Base-by-base conservation (phyloP, 768 basidiomycete species). In the Termitomyces sp. region DNA sequence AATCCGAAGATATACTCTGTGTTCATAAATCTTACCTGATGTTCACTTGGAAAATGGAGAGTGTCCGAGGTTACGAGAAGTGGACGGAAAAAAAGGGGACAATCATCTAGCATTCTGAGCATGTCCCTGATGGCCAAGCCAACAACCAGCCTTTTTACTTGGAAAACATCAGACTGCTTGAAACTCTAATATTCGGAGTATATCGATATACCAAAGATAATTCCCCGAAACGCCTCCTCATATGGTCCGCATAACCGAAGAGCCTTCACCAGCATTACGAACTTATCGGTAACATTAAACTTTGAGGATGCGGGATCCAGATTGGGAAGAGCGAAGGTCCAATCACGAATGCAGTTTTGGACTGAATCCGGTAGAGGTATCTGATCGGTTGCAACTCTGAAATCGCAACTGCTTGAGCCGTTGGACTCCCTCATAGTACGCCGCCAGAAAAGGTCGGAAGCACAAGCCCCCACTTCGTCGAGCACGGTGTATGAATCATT, bases 261-360 rank as follows among this genome's bases (percentile, higher is more conserved):
- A 48, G 85, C 73, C 51, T 90, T 81, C 3, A 87, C 74, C 31
- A 93, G 69, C 64, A 77, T 82, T 46, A 80, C 66, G 62, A 92
- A 85, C 62, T 93, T 92, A 1, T 83, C 83, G 0, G 86, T 84
- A 17, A 89, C 82, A 66, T 92, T 92, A 68, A 84, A 86, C 5
- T 83, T 79, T 57, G 73, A 72, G 6, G 87, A 88, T 31, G 75
- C 77, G 1, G 79, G 66, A 65, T 87, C 81, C 8, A 83, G 70
- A 60, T 87, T 87, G 12, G 89, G 88, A 78, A 86, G 83, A 6
- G 81, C 75, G 67, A 85, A 89, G 15, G 77, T 72, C 85, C 84
- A 88, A 63, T 87, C 81, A 67, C 81, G 82, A 46, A 91, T 71
- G 15, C 80, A 69, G 45, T 77, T 71, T 49, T 71, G 76, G 10